Evolutionary conservation across 306 rosid species (phyloP), one percentile per base, ranked within the genome.

Genomic region (Canavalia gladiata): DNA sequence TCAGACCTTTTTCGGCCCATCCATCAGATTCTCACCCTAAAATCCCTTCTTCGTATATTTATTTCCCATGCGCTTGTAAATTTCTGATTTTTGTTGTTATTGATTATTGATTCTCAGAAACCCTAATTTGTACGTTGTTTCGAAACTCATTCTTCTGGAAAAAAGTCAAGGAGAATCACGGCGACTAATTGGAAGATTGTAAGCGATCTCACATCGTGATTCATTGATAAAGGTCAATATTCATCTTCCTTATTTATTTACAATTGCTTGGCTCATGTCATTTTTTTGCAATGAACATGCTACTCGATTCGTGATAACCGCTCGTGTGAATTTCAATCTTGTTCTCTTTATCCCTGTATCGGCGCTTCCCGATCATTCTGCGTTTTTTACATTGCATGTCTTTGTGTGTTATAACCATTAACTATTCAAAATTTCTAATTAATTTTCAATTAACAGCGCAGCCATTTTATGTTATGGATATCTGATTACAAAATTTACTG

Each of bases 211-310:
- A 41, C 59, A 79, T 34, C 39, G 49, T n/a, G 18, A 35, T 63
- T 66, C 77, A 42, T 62, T 52, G 68, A 69, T 9, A 10, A 43
- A 82, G 92, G 92, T 87, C 25, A 62, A 84, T 72, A 68, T 56
- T 52, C 52, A 33, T 80, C 31, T 50, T 77, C 81, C 49, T 77
- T 68, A 57, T 74, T 80, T 78, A 10, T 43, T 84, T 68, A 42
- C 60, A 73, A 8, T 79, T 84, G 70, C 64, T 77, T 85, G 79
- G 31, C n/a, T 85, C 70, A 6, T 12, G 43, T 4, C 28, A 9
- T 3, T 62, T 0, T 57, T n/a, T 30, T 66, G 10, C 68, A 6
- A 56, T 84, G 8, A 47, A 60, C 33, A 6, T 34, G 9, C 46
- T 29, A 28, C 1, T 57, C 29, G 66, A 60, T 63, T 75, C 6